Conservation (phyloP, 768 basidiomycete genomes). For the Tephrocybe sp. region DNA sequence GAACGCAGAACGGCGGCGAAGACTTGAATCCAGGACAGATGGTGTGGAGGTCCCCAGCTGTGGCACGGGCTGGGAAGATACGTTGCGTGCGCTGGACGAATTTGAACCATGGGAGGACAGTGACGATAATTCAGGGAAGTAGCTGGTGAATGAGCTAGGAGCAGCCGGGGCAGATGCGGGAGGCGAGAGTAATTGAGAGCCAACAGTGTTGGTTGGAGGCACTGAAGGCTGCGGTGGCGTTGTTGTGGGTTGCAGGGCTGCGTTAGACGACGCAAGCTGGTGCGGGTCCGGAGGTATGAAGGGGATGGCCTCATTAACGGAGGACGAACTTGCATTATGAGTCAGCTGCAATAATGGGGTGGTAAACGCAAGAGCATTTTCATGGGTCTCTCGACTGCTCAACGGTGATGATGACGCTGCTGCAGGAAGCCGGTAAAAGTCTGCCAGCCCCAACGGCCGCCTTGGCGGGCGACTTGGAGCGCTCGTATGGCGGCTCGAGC, state of each 20-base stretch:
- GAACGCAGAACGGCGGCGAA: conserved; percentile 3
- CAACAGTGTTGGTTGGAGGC: not conserved
- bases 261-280: no score
- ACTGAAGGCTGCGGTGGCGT: not conserved
- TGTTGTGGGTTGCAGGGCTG: not conserved
- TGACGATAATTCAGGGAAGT: not conserved
- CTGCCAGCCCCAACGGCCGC: conserved; percentile 1
- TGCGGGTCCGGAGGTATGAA: no score
- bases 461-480: not conserved
- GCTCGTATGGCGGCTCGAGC: not conserved
- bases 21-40: not conserved
- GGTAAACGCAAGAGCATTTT: not conserved
- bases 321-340: not conserved
- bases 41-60: not conserved
- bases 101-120: not conserved
- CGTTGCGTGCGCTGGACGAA: not conserved
- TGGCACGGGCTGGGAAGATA: not conserved
- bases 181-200: not conserved
- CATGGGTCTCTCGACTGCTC: not conserved
- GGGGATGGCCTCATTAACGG: not conserved
- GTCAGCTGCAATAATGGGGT: not conserved
- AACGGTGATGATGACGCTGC: not conserved
- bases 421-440: not conserved
- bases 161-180: not conserved
- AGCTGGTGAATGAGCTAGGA: not conserved